Conservation (phyloP, 208 protist genomes). For the Angomonas ambiguus region DNA sequence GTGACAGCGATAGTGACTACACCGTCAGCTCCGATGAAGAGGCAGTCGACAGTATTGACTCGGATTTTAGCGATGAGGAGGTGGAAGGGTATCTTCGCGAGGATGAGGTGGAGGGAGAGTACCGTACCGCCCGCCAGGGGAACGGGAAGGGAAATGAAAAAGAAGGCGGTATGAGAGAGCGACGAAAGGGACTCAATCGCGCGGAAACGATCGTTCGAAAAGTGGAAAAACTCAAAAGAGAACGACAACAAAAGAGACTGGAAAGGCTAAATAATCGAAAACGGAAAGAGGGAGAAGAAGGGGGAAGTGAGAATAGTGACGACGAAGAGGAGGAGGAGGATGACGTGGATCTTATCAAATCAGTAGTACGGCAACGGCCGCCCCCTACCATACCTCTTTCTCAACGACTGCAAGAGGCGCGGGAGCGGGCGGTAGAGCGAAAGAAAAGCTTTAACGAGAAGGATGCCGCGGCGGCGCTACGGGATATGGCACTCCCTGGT, state of each 20-base stretch:
- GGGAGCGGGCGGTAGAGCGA: background rate
- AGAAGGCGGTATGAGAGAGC: background rate
- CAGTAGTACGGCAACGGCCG: background rate
- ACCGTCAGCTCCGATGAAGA: background rate
- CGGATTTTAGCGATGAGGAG: background rate
- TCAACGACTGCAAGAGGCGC: background rate
- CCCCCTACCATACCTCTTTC: background rate
- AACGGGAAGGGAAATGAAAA: background rate
- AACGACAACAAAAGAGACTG: background rate
- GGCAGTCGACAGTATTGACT: background rate
- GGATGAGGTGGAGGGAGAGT: background rate
- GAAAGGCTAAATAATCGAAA: too few relatives aligned
- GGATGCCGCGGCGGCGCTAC: too few relatives aligned
- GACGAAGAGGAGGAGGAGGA: background rate
- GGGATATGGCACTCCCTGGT: too few relatives aligned
- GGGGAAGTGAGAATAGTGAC: background rate
- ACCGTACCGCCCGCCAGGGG: background rate
- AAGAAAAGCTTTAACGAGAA: too few relatives aligned
- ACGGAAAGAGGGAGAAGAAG: too few relatives aligned
- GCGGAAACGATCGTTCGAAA: background rate
- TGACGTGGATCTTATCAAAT: background rate
- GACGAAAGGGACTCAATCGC: background rate
- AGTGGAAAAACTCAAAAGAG: background rate
- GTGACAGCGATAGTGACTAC: background rate
- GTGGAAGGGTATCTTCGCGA: background rate